phyloP scores from a whole-genome alignment of 140 eudicot genomes.

The Cichorium intybus region DNA sequence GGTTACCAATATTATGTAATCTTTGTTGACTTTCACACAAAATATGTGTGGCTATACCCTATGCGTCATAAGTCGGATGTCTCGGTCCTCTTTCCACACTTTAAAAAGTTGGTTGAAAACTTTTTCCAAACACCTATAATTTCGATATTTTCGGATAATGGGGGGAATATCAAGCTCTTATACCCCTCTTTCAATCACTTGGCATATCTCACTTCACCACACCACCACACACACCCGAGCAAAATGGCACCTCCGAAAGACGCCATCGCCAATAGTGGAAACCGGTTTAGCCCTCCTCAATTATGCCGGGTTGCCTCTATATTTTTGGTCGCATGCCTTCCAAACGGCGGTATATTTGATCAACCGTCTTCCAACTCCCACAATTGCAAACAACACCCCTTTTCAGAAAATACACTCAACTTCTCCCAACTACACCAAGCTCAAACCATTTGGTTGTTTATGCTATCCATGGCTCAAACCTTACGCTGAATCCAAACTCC shows the following conservation, averaged over 20 bases:
- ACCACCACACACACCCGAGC: constrained; percentile 12
- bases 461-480: constrained; percentile 1
- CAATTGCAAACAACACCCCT: too few species aligned
- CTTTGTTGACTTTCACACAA: background rate
- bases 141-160: background rate
- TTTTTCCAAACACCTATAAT: background rate
- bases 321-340: too few species aligned
- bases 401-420: too few species aligned
- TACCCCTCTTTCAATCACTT: too few species aligned
- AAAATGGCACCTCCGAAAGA: background rate
- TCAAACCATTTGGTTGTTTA: background rate
- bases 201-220: constrained; percentile 4
- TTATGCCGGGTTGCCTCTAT: too few species aligned
- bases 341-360: too few species aligned
- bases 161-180: background rate
- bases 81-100: background rate
- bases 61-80: background rate
- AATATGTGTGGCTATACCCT: background rate
- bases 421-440: background rate
- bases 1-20: background rate
- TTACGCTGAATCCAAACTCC: too few species aligned
- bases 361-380: too few species aligned
- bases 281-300: too few species aligned
- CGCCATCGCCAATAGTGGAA: background rate
- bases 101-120: background rate